A percentile compares a stretch with the other conserved stretches of the same genome.
Evolutionary conservation across 1,284 basidiomycete genomes (phyloP).

Genomic region (Leccinum fuscescens): DNA sequence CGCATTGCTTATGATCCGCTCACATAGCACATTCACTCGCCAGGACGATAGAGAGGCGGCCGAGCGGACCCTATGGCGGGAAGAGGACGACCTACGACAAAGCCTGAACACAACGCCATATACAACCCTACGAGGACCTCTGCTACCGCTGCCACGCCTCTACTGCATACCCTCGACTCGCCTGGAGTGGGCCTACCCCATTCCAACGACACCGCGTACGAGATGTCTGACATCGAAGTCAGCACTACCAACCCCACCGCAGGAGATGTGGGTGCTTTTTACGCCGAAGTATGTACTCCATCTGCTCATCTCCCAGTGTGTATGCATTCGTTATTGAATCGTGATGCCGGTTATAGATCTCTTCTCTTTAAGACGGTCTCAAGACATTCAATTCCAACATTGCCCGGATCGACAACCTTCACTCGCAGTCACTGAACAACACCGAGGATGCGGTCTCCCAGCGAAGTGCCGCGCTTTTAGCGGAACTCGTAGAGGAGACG

Average conservation of each 20-base stretch:
- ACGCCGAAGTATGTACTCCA: not conserved
- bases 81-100: too few relatives aligned
- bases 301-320: not conserved
- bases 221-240: not conserved
- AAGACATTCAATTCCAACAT: not conserved
- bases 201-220: not conserved
- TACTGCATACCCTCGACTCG: not conserved
- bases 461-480: not conserved
- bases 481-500: not conserved
- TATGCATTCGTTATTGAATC: not conserved
- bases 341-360: not conserved
- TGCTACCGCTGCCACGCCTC: too few relatives aligned
- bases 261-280: not conserved
- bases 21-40: too few relatives aligned
- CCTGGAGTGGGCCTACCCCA: too few relatives aligned
- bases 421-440: constrained; percentile 65
- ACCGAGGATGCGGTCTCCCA: constrained; percentile 58
- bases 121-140: too few relatives aligned
- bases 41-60: too few relatives aligned
- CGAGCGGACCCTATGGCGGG: too few relatives aligned
- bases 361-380: not conserved
- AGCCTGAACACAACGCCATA: too few relatives aligned
- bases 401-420: not conserved
- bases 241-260: not conserved
- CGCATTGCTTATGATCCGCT: too few relatives aligned